phyloP scores from a whole-genome alignment of 2,329 filamentous ascomycete species.

The Fusarium robinianum region DNA sequence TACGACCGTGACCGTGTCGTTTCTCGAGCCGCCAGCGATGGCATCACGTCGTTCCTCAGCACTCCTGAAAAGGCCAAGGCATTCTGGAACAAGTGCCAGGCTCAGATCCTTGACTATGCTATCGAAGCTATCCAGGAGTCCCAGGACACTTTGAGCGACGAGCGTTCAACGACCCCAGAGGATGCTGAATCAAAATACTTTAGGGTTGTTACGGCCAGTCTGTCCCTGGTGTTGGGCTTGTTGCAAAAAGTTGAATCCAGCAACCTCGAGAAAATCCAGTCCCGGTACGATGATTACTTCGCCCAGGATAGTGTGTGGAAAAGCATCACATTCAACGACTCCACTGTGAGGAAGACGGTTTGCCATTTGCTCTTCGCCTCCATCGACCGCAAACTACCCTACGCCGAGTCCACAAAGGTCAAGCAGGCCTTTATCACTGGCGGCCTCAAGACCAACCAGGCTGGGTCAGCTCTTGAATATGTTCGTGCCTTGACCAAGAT shows the following conservation, averaged over 20 bases:
- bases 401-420: constrained; percentile 55
- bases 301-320: constrained; percentile 69
- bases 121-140: constrained; percentile 81
- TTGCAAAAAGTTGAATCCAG: constrained; percentile 51
- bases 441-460: constrained; percentile 72
- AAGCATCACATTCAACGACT: constrained; percentile 65
- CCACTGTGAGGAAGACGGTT: constrained; percentile 54
- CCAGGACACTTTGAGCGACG: constrained; percentile 81
- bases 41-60: constrained; percentile 74
- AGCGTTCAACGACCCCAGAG: constrained; percentile 79
- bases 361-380: constrained; percentile 57
- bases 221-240: constrained; percentile 60
- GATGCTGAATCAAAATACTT: constrained; percentile 86
- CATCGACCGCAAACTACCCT: constrained; percentile 54
- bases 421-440: constrained; percentile 70
- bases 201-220: constrained; percentile 65
- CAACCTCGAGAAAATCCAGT: constrained; percentile 63
- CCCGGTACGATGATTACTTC: constrained; percentile 69
- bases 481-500: constrained; percentile 68
- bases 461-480: constrained; percentile 74
- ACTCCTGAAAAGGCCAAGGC: constrained; percentile 77
- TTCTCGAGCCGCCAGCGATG: constrained; percentile 75
- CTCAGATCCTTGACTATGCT: constrained; percentile 80
- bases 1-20: constrained; percentile 85
- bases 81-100: constrained; percentile 82